These are phyloP conservation scores for Vaucheria bursata DNA, from an alignment of 352 stramenopile genomes.

Conservation along the genomic window DNA sequence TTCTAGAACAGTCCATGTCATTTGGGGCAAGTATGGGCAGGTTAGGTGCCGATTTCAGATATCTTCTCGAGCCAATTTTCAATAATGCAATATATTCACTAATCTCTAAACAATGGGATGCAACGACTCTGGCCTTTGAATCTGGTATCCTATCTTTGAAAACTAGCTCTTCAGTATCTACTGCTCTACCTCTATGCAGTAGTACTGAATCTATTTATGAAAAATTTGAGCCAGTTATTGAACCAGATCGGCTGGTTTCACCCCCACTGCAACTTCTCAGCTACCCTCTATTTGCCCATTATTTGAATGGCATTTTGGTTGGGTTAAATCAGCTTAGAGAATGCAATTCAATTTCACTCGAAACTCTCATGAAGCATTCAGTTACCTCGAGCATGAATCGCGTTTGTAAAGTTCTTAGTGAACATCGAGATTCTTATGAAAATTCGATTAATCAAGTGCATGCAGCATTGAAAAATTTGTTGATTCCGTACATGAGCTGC, in stretches of 20 bases:
- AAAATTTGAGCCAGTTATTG: not conserved
- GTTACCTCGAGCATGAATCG: not conserved
- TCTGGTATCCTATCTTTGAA: constrained; percentile 1
- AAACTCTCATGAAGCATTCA: not conserved
- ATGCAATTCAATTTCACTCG: constrained; percentile 19
- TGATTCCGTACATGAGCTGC: not conserved
- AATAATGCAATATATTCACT: constrained; percentile 13
- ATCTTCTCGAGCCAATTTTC: constrained; percentile 38
- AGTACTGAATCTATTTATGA: not conserved
- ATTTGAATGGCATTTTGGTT: constrained; percentile 33
- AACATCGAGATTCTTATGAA: not conserved
- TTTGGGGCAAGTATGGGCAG: constrained; percentile 45
- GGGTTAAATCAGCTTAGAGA: constrained; percentile 46
- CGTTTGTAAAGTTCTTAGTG: not conserved
- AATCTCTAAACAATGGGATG: constrained; percentile 24
- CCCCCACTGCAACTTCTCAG: constrained; percentile 33
- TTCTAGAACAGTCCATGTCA: constrained; percentile 44
- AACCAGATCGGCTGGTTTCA: not conserved
- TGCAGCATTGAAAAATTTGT: not conserved
- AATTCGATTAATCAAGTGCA: not conserved
- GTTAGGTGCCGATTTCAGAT: constrained; percentile 40
- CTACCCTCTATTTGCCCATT: constrained; percentile 40
- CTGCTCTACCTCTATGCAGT: not conserved
- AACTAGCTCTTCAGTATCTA: not conserved
- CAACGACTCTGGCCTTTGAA: constrained; percentile 24